Conservation (phyloP, 495 filamentous ascomycete species). For the Aspergillus hancockii region DNA sequence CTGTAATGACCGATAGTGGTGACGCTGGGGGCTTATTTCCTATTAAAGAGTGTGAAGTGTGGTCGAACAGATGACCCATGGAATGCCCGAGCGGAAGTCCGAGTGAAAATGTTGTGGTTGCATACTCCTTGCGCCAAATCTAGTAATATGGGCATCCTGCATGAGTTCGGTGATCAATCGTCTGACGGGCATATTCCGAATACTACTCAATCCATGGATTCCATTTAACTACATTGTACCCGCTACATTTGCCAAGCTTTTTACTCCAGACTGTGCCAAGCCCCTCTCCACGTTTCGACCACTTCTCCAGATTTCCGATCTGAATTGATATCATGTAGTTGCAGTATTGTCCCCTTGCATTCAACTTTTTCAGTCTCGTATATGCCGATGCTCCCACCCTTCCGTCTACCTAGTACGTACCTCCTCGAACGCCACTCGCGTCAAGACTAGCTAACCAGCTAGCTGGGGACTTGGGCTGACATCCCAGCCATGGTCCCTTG, state of each 20-base stretch:
- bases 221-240: neutral
- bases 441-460: neutral
- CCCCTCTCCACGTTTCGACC: neutral
- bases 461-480: neutral
- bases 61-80: neutral
- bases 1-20: neutral
- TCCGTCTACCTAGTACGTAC: too few relatives aligned
- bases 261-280: conserved; percentile 1
- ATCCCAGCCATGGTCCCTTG: neutral
- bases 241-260: conserved; percentile 1
- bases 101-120: neutral
- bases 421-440: neutral
- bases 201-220: neutral
- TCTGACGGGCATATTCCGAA: neutral
- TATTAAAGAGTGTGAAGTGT: neutral
- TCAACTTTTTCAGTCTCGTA: neutral
- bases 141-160: neutral
- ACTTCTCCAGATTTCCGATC: neutral
- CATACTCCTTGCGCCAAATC: neutral
- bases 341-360: neutral
- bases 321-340: neutral
- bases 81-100: neutral
- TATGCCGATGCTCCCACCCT: too few relatives aligned
- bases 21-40: neutral
- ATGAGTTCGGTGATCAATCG: neutral